phyloP scores from a whole-genome alignment of 192 early-diverging fungal species.

The Linnemannia zychae region DNA sequence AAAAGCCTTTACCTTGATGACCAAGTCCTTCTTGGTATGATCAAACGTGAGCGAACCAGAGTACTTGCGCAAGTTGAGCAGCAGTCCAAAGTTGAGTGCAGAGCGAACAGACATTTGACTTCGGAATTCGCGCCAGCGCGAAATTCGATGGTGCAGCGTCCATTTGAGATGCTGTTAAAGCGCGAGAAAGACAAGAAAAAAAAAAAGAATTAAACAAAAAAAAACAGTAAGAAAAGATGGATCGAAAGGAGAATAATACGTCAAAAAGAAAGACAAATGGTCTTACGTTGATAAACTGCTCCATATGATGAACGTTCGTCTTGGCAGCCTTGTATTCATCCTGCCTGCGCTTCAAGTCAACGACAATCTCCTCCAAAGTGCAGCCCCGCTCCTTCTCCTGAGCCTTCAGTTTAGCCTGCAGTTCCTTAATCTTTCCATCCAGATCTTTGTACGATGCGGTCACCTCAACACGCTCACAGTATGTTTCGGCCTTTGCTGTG shows the following conservation, averaged over 20 bases:
- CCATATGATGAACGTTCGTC: constrained; percentile 62
- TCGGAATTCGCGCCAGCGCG: constrained; percentile 77
- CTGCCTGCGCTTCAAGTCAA: constrained; percentile 63
- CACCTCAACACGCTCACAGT: constrained; percentile 75
- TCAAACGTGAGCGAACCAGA: constrained; percentile 84
- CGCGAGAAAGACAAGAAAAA: background rate
- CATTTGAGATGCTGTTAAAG: constrained; percentile 60
- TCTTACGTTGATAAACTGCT: constrained; percentile 63
- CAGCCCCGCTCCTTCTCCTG: constrained; percentile 68
- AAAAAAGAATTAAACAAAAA: background rate
- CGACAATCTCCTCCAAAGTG: constrained; percentile 72
- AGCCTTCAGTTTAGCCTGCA: constrained; percentile 63
- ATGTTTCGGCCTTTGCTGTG: constrained; percentile 64
- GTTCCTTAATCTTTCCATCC: constrained; percentile 72
- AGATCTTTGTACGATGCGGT: constrained; percentile 60
- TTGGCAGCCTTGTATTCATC: constrained; percentile 69
- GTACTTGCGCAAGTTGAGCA: constrained; percentile 87
- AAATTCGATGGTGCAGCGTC: constrained; percentile 70
- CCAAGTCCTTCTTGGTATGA: constrained; percentile 72
- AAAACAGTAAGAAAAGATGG: background rate
- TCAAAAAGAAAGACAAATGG: background rate
- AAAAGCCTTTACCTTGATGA: constrained; percentile 65
- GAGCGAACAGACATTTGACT: constrained; percentile 82
- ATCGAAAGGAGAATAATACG: background rate
- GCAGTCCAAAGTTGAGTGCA: constrained; percentile 76